Conservation (phyloP, 1,284 basidiomycete species). For the Cutaneotrichosporon cutaneum region DNA sequence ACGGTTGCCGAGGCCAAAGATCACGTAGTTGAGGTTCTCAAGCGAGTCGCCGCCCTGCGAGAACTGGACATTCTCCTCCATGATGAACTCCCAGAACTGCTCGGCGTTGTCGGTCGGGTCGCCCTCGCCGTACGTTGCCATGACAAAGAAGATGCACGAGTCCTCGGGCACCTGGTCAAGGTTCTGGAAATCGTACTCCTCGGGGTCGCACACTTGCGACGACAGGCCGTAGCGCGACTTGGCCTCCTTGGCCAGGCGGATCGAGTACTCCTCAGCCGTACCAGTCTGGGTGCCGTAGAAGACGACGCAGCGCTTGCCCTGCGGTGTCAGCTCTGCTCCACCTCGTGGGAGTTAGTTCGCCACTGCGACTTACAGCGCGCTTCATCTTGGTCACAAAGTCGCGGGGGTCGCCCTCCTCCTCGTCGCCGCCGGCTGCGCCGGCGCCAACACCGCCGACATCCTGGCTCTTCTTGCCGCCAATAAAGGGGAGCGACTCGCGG, state of each 20-base stretch:
- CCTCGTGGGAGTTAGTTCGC: background rate
- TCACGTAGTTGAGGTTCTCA: slow-evolving; percentile 86
- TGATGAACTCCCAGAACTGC: slow-evolving; percentile 85
- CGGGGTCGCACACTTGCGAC: slow-evolving; percentile 90
- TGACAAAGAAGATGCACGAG: slow-evolving; percentile 77
- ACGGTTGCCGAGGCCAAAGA: slow-evolving; percentile 92
- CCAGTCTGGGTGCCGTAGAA: slow-evolving; percentile 97
- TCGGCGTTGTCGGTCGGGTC: slow-evolving; percentile 99
- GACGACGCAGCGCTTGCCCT: slow-evolving; percentile 93
- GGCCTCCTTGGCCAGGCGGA: slow-evolving; percentile 88
- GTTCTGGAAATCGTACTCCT: slow-evolving; percentile 97
- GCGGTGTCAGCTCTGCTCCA: slow-evolving; percentile 9
- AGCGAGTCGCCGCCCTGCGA: slow-evolving; percentile 65
- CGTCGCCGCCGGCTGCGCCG: slow-evolving; percentile 9
- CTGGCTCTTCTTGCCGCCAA: slow-evolving; percentile 31
- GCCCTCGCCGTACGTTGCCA: slow-evolving; percentile 98
- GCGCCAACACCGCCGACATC: slow-evolving; percentile 2
- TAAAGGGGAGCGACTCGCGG: slow-evolving; percentile 48
- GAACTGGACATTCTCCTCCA: slow-evolving; percentile 83
- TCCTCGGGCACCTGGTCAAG: slow-evolving; percentile 86
- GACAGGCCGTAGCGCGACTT: slow-evolving; percentile 90
- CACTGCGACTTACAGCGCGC: slow-evolving; percentile 66
- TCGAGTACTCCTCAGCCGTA: slow-evolving; percentile 93
- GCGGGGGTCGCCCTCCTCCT: slow-evolving; percentile 73
- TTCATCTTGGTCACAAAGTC: slow-evolving; percentile 91